A percentile compares a stretch with the other conserved stretches of the same genome.
Evolutionary conservation across 345 rosid species (phyloP).

Genomic region (Laguncularia racemosa): DNA sequence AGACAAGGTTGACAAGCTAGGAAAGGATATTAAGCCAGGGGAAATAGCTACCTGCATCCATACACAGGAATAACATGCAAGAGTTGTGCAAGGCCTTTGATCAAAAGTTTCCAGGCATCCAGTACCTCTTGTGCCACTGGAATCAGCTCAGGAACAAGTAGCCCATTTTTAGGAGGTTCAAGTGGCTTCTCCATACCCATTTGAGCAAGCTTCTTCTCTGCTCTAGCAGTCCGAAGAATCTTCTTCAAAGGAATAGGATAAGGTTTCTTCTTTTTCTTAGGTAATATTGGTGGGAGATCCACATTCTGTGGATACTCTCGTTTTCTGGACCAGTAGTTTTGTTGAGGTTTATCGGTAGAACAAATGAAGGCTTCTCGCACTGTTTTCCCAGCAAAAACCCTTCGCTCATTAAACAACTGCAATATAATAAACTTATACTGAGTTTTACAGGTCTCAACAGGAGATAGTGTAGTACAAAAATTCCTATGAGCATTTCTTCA

Average conservation of each 20-base stretch:
- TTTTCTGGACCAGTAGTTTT: constrained; percentile 16
- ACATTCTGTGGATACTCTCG: constrained; percentile 48
- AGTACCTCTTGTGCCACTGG: constrained; percentile 66
- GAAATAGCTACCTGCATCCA: constrained; percentile 52
- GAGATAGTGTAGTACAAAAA: too few relatives aligned
- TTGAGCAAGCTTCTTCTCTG: constrained; percentile 64
- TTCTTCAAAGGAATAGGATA: constrained; percentile 63
- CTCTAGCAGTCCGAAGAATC: constrained; percentile 54
- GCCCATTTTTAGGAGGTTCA: constrained; percentile 75
- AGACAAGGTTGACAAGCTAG: too few relatives aligned
- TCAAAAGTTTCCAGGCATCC: constrained; percentile 75
- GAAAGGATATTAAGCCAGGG: too few relatives aligned
- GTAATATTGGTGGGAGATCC: constrained; percentile 69
- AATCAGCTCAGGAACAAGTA: constrained; percentile 66
- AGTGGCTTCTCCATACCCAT: constrained; percentile 78
- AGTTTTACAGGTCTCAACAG: too few relatives aligned
- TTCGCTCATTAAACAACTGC: constrained; percentile 30
- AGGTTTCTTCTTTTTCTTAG: constrained; percentile 83
- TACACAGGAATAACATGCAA: constrained; percentile 62
- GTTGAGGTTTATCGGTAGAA: constrained; percentile 28
- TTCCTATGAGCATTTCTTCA: too few relatives aligned
- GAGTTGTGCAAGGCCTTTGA: constrained; percentile 73
- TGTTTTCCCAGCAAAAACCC: constrained; percentile 15
- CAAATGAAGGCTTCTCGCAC: constrained; percentile 26
- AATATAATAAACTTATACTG: constrained; percentile 4